Evolutionary conservation across 768 basidiomycete species (phyloP), one percentile per base, ranked within the genome.

Genomic region (Pisolithus orientalis): DNA sequence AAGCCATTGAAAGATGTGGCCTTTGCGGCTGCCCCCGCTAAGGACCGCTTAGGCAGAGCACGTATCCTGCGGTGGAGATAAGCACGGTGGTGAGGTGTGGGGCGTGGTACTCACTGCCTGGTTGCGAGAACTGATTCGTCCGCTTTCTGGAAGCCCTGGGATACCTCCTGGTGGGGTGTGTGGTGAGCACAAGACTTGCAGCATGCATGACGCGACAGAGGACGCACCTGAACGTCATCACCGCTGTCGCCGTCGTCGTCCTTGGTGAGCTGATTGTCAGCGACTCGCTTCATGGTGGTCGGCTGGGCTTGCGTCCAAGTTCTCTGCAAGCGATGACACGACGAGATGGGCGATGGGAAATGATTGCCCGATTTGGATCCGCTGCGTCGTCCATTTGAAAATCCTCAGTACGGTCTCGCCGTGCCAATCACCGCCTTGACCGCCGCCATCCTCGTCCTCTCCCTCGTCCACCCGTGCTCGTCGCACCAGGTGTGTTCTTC

Each of bases 211-310:
- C 25, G 29, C n/a, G 47, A 47, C n/a, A 37, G 32, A 4, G 9
- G 38, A 34, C 61, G 27, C 14, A 71, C 68, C 64, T 70, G 60
- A n/a, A 67, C 61, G 10, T 67, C 66, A 5, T 73, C 72, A 14
- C 66, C 70, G n/a, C 70, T 72, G 16, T 67, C 70, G 16, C 70
- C 72, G 44, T 74, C 73, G 25, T 72, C 74, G 17, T 83, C 84
- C 59, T 81, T 87, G 10, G 76, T 73, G 32, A 91, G 62, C 59
- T 91, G 85, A 54, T 70, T 79, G 48, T 90, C 88, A 64, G 88
- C 88, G 51, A 75, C 78, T 65, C 88, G 80, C 69, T 90, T 90
- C 85, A 89, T 84, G 59, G 45, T 64, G 54, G 43, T 34, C 37
- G 44, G 34, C 28, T 42, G 28, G 43, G 21, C 8, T 3, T 40